Evolutionary conservation across 2,329 filamentous ascomycete species (phyloP).

Genomic region (Botrytis tulipae): DNA sequence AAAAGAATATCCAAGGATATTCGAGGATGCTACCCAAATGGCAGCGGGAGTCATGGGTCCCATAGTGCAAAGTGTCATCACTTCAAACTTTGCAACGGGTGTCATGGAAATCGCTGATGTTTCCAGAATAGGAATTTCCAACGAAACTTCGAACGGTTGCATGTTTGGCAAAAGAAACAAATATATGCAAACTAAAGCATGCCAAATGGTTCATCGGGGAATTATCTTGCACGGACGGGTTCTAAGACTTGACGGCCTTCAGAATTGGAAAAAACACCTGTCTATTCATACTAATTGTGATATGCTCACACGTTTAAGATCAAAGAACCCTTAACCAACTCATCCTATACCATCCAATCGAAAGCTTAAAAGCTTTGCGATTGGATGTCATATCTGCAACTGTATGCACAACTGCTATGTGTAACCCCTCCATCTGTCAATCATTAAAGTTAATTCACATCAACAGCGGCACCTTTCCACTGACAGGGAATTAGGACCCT

Average conservation of each 20-base stretch:
- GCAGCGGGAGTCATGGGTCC: slow-evolving; percentile 14
- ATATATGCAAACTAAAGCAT: not conserved
- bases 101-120: slow-evolving; percentile 19
- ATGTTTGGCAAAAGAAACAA: slow-evolving; percentile 6
- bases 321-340: not conserved
- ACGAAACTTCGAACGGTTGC: slow-evolving; percentile 15
- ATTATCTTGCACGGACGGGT: not conserved
- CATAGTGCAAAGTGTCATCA: slow-evolving; percentile 20
- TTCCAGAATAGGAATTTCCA: slow-evolving; percentile 12
- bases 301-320: not conserved
- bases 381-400: slow-evolving; percentile 6
- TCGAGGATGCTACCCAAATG: slow-evolving; percentile 17
- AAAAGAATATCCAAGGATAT: not conserved
- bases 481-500: not conserved
- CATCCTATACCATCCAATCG: not conserved
- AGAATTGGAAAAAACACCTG: not conserved
- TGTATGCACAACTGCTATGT: not conserved
- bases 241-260: not conserved
- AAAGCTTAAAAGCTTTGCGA: not conserved
- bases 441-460: not conserved
- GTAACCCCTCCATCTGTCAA: slow-evolving; percentile 3
- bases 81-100: slow-evolving; percentile 19
- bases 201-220: slow-evolving; percentile 8
- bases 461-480: not conserved
- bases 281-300: not conserved